Percentiles rank a stretch among this genome's conserved stretches.
These are phyloP conservation scores for Apophysomyces variabilis DNA, from an alignment of 371 early-diverging fungal genomes.

Conservation along the genomic window DNA sequence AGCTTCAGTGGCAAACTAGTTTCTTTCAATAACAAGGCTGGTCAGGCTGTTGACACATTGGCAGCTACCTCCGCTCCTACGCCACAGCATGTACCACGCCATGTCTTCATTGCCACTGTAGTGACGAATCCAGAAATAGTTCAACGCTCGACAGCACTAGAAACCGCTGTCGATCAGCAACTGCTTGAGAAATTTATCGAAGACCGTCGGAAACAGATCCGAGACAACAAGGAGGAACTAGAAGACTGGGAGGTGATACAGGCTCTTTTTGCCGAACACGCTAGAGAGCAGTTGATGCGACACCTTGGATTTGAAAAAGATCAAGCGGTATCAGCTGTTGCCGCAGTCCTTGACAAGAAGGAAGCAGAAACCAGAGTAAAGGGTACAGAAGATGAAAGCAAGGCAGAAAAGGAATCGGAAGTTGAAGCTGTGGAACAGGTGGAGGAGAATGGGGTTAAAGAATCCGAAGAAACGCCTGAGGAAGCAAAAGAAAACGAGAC, in stretches of 20 bases:
- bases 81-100: slow-evolving; percentile 42
- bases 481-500: neutral
- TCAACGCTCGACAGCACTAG: slow-evolving; percentile 66
- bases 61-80: slow-evolving; percentile 57
- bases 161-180: slow-evolving; percentile 59
- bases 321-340: slow-evolving; percentile 58
- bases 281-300: slow-evolving; percentile 81
- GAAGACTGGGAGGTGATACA: slow-evolving; percentile 88
- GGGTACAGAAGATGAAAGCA: slow-evolving; percentile 11
- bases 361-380: neutral
- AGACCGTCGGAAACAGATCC: slow-evolving; percentile 44
- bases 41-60: slow-evolving; percentile 46
- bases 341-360: slow-evolving; percentile 35
- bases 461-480: slow-evolving; percentile 7
- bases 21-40: slow-evolving; percentile 61
- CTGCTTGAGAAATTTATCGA: slow-evolving; percentile 63
- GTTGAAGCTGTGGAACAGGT: slow-evolving; percentile 8
- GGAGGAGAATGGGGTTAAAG: slow-evolving; percentile 8
- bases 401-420: slow-evolving; percentile 14
- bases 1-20: slow-evolving; percentile 92
- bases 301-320: slow-evolving; percentile 86
- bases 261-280: slow-evolving; percentile 79
- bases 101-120: slow-evolving; percentile 53
- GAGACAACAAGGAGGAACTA: slow-evolving; percentile 49
- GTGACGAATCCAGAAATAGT: slow-evolving; percentile 71